phyloP scores from a whole-genome alignment of 805 yeast genomes.

The Lipomyces yamadae region DNA sequence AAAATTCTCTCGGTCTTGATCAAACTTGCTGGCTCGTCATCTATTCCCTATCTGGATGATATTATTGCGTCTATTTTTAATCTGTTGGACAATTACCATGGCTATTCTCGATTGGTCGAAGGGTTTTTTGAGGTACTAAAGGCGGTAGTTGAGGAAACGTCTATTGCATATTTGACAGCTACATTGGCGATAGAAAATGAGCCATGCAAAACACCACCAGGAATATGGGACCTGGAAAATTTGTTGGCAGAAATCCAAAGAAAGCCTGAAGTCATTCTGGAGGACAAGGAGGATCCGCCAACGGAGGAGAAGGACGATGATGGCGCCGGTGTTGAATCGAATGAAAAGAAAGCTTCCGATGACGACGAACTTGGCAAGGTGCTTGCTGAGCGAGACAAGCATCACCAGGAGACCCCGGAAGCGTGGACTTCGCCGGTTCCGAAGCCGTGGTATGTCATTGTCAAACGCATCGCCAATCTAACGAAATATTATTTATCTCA shows the following conservation, averaged over 20 bases:
- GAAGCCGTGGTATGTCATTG: slow-evolving; percentile 58
- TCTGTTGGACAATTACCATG: slow-evolving; percentile 82
- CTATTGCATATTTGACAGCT: slow-evolving; percentile 7
- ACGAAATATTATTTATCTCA: slow-evolving; percentile 74
- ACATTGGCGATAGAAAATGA: slow-evolving; percentile 19
- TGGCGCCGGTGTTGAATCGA: neutral
- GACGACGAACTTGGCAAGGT: slow-evolving; percentile 47
- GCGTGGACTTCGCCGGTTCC: slow-evolving; percentile 76
- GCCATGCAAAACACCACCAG: slow-evolving; percentile 21
- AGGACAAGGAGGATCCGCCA: slow-evolving; percentile 20
- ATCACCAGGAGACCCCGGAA: slow-evolving; percentile 40
- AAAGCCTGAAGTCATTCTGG: slow-evolving; percentile 42
- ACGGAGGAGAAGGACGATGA: slow-evolving; percentile 16
- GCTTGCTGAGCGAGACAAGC: slow-evolving; percentile 43
- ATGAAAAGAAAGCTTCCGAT: slow-evolving; percentile 8
- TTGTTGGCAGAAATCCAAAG: slow-evolving; percentile 39
- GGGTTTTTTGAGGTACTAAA: slow-evolving; percentile 75
- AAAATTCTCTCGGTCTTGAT: slow-evolving; percentile 72
- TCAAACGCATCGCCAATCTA: slow-evolving; percentile 67
- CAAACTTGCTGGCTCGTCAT: slow-evolving; percentile 67
- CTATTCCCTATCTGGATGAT: slow-evolving; percentile 72
- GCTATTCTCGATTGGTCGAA: slow-evolving; percentile 71
- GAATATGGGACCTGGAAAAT: slow-evolving; percentile 36
- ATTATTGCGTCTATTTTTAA: slow-evolving; percentile 74
- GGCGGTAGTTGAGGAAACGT: slow-evolving; percentile 54